Conservation (phyloP, 768 basidiomycete genomes). For the Pleurotus salmoneostramineus region DNA sequence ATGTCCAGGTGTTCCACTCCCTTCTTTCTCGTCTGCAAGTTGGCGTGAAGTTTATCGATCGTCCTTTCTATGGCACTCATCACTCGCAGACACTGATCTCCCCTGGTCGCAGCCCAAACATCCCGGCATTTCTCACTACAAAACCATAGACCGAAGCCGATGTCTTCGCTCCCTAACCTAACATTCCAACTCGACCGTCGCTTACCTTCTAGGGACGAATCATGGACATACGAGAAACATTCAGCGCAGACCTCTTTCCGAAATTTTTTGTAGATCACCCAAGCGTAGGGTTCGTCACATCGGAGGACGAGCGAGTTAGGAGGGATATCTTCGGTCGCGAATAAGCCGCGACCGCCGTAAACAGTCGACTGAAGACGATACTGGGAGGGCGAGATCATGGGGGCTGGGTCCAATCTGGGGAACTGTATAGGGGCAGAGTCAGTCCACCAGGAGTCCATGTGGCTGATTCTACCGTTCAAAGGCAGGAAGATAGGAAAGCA, state of each 20-base stretch:
- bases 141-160: constrained; percentile 48
- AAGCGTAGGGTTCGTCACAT: constrained; percentile 47
- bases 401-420: neutral
- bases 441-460: no score
- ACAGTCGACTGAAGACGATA: constrained; percentile 25
- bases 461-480: no score
- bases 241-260: constrained; percentile 63
- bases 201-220: constrained; percentile 28
- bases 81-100: constrained; percentile 23
- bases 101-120: constrained; percentile 32
- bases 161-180: constrained; percentile 14
- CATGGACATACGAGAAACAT: constrained; percentile 57
- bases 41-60: constrained; percentile 26
- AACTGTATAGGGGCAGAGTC: neutral
- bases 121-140: constrained; percentile 47
- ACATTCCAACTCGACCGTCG: constrained; percentile 41
- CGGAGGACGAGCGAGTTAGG: constrained; percentile 39
- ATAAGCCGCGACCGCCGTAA: constrained; percentile 51
- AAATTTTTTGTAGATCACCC: constrained; percentile 58
- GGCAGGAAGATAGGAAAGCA: no score
- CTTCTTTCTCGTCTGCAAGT: constrained; percentile 5
- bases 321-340: constrained; percentile 37
- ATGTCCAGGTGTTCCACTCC: no score
- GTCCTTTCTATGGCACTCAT: constrained; percentile 21
- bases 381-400: neutral